Conservation (phyloP, 108 stramenopile species). For the Poteriospumella lacustris region DNA sequence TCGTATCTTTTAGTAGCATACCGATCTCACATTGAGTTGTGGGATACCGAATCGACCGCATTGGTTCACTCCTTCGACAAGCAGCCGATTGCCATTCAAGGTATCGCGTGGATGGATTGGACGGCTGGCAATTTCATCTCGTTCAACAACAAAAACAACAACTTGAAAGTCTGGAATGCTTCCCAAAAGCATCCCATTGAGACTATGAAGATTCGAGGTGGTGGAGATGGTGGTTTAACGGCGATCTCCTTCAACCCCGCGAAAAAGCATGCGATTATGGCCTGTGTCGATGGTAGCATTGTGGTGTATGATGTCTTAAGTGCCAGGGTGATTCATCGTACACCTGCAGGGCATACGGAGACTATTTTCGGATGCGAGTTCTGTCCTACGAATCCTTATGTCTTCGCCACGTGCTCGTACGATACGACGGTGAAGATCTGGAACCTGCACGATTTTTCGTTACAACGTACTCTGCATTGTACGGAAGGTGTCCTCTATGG, state of each 20-base stretch:
- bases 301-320: conserved; percentile 6
- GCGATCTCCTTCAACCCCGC: neutral
- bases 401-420: conserved; percentile 7
- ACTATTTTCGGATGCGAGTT: conserved; percentile 9
- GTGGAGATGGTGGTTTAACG: neutral
- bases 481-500: conserved; percentile 4
- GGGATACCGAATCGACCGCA: neutral
- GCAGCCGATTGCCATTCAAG: neutral
- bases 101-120: conserved; percentile 29
- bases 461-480: conserved; percentile 15
- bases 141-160: neutral
- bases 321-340: neutral
- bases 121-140: conserved; percentile 22
- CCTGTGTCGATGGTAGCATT: conserved; percentile 19
- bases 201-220: neutral
- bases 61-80: conserved; percentile 18
- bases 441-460: neutral
- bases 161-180: conserved; percentile 32
- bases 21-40: neutral
- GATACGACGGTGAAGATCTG: conserved; percentile 21
- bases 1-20: conserved; percentile 21
- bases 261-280: neutral
- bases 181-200: conserved; percentile 13
- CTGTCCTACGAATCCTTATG: neutral
- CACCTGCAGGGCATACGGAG: conserved; percentile 21